A percentile compares a stretch with the other conserved stretches of the same genome.
Evolutionary conservation across 345 rosid species (phyloP).

Genomic region (Raphanus sativus): DNA sequence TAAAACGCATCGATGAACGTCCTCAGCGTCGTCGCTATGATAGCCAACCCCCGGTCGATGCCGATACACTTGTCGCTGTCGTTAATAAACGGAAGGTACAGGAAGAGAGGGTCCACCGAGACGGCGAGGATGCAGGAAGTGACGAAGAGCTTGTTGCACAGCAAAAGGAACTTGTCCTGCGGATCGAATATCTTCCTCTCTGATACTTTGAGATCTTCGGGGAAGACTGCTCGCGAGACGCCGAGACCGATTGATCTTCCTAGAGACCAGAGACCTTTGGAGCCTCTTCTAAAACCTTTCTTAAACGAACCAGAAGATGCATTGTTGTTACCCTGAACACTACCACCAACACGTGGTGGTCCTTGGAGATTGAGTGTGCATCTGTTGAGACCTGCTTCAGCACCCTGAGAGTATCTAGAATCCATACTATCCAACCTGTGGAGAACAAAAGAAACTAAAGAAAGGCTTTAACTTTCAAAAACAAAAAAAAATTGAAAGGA

Average conservation of each 20-base stretch:
- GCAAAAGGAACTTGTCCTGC: conserved; percentile 79
- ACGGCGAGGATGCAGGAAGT: conserved; percentile 81
- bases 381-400: conserved; percentile 57
- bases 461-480: not conserved
- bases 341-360: conserved; percentile 38
- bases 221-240: conserved; percentile 87
- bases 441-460: conserved; percentile 33
- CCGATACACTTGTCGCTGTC: conserved; percentile 54
- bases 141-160: conserved; percentile 76
- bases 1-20: conserved; percentile 77
- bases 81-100: conserved; percentile 83
- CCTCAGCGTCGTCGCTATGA: conserved; percentile 73
- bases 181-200: conserved; percentile 91
- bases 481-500: not conserved
- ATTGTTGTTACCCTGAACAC: conserved; percentile 29
- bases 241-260: conserved; percentile 93
- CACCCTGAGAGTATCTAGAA: conserved; percentile 69
- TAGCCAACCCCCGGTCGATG: conserved; percentile 71
- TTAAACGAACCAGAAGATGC: conserved; percentile 69
- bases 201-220: conserved; percentile 91
- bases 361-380: conserved; percentile 77
- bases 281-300: conserved; percentile 74
- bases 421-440: conserved; percentile 94
- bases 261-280: conserved; percentile 87
- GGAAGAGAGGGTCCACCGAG: conserved; percentile 86